These are phyloP conservation scores for Adansonia gregorii DNA, from an alignment of 441 rosid genomes.

Conservation along the genomic window DNA sequence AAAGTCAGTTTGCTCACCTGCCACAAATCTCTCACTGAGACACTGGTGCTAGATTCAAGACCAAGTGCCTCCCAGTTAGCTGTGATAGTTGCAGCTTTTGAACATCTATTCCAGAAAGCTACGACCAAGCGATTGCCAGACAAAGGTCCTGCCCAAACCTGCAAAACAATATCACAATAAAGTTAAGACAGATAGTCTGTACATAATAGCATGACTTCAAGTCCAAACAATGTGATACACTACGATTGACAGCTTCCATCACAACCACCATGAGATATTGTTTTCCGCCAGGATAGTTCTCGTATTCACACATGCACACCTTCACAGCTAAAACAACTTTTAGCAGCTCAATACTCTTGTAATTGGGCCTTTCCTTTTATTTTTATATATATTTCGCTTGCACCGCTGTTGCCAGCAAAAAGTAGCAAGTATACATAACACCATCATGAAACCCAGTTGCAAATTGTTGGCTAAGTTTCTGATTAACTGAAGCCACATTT, in stretches of 20 bases:
- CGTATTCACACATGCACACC: not conserved
- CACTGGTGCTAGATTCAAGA: slow-evolving; percentile 62
- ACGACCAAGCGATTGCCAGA: slow-evolving; percentile 68
- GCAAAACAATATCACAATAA: slow-evolving; percentile 14
- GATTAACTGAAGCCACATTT: not conserved
- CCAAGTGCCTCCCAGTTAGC: slow-evolving; percentile 74
- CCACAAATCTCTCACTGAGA: slow-evolving; percentile 80
- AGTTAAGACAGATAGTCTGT: not conserved
- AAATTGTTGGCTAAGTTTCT: not conserved
- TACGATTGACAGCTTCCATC: not conserved
- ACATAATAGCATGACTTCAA: not conserved
- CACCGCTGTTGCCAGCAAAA: not conserved
- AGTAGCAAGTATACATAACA: not conserved
- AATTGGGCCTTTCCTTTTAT: not conserved
- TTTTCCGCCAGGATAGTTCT: not conserved
- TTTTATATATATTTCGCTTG: not conserved
- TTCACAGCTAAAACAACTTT: not conserved
- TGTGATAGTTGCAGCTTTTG: slow-evolving; percentile 60
- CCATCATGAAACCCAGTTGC: not conserved
- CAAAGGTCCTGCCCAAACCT: slow-evolving; percentile 97
- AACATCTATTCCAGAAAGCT: slow-evolving; percentile 90
- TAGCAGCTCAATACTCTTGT: not conserved
- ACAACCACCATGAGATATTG: not conserved
- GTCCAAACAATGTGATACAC: not conserved
- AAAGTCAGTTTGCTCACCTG: slow-evolving; percentile 46